Conservation (phyloP, 345 rosid genomes). For the Sisymbrium altissimum region DNA sequence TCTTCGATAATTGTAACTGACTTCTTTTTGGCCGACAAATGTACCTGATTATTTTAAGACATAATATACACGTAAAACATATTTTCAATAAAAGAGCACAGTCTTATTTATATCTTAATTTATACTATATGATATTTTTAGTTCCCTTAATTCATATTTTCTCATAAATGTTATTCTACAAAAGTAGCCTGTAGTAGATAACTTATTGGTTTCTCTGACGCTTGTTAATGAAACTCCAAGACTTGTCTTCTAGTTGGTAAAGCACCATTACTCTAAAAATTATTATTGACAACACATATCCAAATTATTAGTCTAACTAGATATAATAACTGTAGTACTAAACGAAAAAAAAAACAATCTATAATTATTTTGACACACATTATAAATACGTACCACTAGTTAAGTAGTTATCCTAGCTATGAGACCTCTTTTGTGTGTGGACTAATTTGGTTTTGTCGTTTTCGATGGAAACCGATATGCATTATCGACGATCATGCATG, state of each 20-base stretch:
- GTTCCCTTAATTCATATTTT: neutral
- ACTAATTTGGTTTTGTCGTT: slow-evolving; percentile 23
- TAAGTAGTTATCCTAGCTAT: neutral
- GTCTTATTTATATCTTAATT: neutral
- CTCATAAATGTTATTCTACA: neutral
- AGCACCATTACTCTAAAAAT: neutral
- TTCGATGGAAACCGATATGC: slow-evolving; percentile 15
- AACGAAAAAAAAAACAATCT: neutral
- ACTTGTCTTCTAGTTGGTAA: neutral
- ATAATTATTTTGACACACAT: neutral
- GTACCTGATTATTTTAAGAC: neutral
- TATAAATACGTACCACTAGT: neutral
- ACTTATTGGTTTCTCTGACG: neutral
- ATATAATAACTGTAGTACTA: neutral
- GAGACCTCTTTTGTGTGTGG: neutral
- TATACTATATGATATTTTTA: neutral
- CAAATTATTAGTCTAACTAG: neutral
- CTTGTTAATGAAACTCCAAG: neutral
- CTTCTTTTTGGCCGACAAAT: neutral
- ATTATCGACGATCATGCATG: slow-evolving; percentile 28
- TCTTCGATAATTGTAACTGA: neutral
- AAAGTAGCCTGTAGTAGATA: neutral
- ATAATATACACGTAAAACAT: neutral
- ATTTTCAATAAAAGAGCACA: neutral
- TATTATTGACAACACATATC: neutral